phyloP scores from a whole-genome alignment of 2,329 filamentous ascomycete species.

The Lasiodiplodia sp. region DNA sequence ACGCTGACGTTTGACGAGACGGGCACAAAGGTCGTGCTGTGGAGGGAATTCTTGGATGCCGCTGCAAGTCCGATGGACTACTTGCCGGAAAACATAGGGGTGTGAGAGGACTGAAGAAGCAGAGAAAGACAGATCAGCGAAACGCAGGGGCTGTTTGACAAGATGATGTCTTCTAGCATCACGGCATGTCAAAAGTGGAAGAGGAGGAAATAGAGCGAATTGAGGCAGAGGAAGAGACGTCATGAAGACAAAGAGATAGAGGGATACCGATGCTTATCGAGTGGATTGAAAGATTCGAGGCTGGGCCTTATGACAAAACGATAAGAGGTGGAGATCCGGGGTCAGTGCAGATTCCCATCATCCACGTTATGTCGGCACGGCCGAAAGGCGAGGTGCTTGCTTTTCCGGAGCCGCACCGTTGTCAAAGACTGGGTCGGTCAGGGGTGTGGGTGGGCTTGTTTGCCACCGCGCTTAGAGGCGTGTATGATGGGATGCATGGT shows the following conservation, averaged over 20 bases:
- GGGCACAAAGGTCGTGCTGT: constrained; percentile 2
- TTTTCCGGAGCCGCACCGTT: background rate
- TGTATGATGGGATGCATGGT: constrained; percentile 6
- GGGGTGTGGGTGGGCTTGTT: background rate
- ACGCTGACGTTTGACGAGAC: constrained; percentile 19
- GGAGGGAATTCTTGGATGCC: constrained; percentile 23
- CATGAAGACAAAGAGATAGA: background rate
- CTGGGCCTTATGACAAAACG: background rate
- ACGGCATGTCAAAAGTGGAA: background rate
- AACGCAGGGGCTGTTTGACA: background rate
- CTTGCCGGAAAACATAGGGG: constrained; percentile 8
- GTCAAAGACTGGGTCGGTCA: background rate
- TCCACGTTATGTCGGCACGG: background rate
- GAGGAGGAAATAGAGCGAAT: background rate
- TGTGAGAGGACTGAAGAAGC: background rate
- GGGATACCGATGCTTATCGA: background rate
- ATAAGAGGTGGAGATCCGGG: constrained; percentile 6
- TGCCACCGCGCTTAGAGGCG: constrained; percentile 10
- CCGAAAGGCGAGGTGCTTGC: background rate
- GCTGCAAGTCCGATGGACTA: background rate
- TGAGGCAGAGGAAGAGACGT: background rate
- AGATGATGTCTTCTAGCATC: background rate
- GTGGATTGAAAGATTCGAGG: background rate
- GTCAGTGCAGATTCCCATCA: background rate
- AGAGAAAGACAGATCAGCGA: background rate